These are phyloP conservation scores for Colletotrichum theobromicola DNA, from an alignment of 2,329 filamentous ascomycete genomes.

Conservation along the genomic window DNA sequence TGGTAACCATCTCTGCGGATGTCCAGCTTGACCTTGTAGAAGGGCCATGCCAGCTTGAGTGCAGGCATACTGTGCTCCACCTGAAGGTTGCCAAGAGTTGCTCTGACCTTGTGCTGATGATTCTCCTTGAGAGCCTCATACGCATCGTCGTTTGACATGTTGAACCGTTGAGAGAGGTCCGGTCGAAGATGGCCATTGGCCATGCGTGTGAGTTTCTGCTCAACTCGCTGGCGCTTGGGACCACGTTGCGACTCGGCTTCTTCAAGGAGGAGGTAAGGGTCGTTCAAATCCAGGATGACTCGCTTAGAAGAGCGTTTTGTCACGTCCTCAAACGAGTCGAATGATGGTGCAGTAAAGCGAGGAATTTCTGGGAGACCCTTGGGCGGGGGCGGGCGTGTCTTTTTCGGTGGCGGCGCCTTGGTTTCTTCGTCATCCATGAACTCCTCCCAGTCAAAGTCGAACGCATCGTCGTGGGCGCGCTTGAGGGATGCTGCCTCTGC, in stretches of 20 bases:
- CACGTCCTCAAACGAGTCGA: conserved; percentile 80
- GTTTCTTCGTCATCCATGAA: conserved; percentile 57
- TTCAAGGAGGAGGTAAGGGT: conserved; percentile 85
- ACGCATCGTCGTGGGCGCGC: conserved; percentile 23
- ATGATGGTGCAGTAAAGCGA: conserved; percentile 68
- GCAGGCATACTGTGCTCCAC: conserved; percentile 95
- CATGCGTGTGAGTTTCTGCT: conserved; percentile 68
- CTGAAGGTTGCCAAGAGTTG: conserved; percentile 87
- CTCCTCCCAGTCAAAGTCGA: conserved; percentile 69
- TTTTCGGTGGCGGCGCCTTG: conserved; percentile 55
- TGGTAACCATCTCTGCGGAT: conserved; percentile 83
- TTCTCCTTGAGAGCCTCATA: conserved; percentile 97
- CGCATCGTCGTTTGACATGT: conserved; percentile 93
- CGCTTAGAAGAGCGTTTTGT: conserved; percentile 78
- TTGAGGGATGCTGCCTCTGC: conserved; percentile 24
- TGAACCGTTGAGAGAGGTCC: conserved; percentile 83
- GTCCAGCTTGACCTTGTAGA: conserved; percentile 87
- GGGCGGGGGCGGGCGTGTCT: conserved; percentile 71
- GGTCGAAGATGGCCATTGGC: conserved; percentile 73
- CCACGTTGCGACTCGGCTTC: conserved; percentile 70
- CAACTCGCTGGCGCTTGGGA: conserved; percentile 62
- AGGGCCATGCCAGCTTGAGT: conserved; percentile 89
- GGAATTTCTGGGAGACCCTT: conserved; percentile 64
- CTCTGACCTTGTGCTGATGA: conserved; percentile 93
- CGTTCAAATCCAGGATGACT: conserved; percentile 84